Evolutionary conservation across 2,329 filamentous ascomycete genomes (phyloP).

Genomic region (Penicillium carneum): DNA sequence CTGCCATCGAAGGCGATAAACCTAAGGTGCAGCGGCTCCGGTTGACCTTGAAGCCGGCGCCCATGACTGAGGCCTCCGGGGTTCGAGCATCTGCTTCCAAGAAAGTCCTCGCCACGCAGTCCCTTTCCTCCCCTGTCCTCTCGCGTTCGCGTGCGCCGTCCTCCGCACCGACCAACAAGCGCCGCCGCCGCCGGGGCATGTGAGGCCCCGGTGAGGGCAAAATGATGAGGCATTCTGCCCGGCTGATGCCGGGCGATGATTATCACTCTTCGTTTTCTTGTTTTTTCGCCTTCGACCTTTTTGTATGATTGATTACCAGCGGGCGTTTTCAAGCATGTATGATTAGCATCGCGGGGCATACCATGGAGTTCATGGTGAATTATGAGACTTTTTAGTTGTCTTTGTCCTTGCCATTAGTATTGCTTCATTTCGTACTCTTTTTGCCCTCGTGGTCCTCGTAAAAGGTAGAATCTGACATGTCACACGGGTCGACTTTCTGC

Average conservation of each 20-base stretch:
- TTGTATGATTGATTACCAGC: constrained; percentile 16
- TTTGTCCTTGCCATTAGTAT: neutral
- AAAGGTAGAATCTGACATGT: neutral
- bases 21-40: constrained; percentile 25
- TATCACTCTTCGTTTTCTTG: neutral
- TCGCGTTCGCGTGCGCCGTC: constrained; percentile 6
- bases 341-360: constrained; percentile 15
- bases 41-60: constrained; percentile 26
- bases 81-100: neutral
- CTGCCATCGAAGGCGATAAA: constrained; percentile 8
- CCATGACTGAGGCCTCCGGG: constrained; percentile 10
- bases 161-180: constrained; percentile 4
- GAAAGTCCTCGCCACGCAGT: constrained; percentile 4
- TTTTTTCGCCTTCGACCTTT: neutral
- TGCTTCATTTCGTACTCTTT: neutral
- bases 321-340: constrained; percentile 16
- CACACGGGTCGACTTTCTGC: neutral
- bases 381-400: neutral
- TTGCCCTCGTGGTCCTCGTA: neutral
- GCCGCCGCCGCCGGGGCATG: constrained; percentile 3
- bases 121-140: neutral
- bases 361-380: constrained; percentile 14
- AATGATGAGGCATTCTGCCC: neutral
- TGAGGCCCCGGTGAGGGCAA: constrained; percentile 2
- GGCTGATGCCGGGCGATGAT: neutral